Conservation (phyloP, 83 land plant species). For the Picea engelmannii region DNA sequence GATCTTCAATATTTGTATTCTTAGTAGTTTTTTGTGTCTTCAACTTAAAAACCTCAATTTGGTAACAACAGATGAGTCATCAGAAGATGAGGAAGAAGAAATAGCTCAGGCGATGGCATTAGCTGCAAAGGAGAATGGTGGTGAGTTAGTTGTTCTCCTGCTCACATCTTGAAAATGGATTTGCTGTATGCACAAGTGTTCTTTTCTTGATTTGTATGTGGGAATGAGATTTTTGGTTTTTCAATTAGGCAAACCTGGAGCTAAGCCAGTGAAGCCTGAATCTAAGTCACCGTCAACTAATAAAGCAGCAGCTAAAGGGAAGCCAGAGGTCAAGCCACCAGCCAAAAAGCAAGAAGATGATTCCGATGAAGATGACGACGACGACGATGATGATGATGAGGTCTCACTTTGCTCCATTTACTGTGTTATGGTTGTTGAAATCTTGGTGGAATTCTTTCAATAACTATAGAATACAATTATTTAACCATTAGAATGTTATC, state of each 20-base stretch:
- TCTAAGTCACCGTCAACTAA: constrained; percentile 19
- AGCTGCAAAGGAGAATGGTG: not conserved
- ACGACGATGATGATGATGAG: constrained; percentile 11
- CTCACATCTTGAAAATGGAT: not conserved
- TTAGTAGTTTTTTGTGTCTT: not conserved
- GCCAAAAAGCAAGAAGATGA: not conserved
- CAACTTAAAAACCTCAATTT: not conserved
- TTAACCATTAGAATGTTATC: too few relatives aligned
- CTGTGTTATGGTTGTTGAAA: not conserved
- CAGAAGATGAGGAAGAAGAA: too few relatives aligned
- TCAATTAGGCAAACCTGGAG: constrained; percentile 17
- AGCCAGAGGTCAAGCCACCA: constrained; percentile 14
- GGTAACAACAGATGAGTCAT: not conserved
- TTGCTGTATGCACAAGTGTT: not conserved
- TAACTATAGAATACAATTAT: too few relatives aligned
- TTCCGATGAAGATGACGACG: constrained; percentile 21
- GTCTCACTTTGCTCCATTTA: constrained; percentile 9
- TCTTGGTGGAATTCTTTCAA: too few relatives aligned
- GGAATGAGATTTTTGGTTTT: not conserved
- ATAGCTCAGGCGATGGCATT: not conserved
- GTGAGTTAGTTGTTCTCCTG: not conserved
- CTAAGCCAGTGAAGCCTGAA: constrained; percentile 17
- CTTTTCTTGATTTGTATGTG: not conserved
- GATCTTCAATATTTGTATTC: not conserved
- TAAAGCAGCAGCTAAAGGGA: constrained; percentile 8